phyloP scores from a whole-genome alignment of 2,329 filamentous ascomycete genomes.

The Trichocomaceae sp. region DNA sequence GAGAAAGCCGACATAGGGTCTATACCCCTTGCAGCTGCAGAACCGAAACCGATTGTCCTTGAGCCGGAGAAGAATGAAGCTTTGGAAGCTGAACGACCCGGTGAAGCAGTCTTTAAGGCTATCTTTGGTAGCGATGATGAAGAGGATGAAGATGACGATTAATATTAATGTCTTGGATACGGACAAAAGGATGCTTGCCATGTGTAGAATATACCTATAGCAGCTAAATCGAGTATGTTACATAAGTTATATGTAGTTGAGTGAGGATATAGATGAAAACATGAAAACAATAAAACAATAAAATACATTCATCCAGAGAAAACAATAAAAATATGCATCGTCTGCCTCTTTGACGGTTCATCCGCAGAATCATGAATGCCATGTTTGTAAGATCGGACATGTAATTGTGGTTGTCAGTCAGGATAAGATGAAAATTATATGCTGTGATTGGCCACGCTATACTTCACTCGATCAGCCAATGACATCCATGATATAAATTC shows the following conservation, averaged over 20 bases:
- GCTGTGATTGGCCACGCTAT: too few species aligned
- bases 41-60: conserved; percentile 37
- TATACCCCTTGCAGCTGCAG: conserved; percentile 7
- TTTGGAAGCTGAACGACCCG: conserved; percentile 64
- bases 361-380: too few species aligned
- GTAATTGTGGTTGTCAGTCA: too few species aligned
- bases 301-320: too few species aligned
- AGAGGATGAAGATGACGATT: conserved; percentile 48
- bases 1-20: conserved; percentile 34
- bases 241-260: not conserved
- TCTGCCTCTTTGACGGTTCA: too few species aligned
- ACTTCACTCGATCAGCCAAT: too few species aligned
- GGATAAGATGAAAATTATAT: too few species aligned
- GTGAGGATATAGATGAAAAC: not conserved
- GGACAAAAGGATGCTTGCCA: not conserved
- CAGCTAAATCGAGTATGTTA: not conserved
- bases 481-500: too few species aligned
- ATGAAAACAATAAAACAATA: too few species aligned
- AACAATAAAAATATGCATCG: too few species aligned
- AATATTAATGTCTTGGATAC: not conserved
- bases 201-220: not conserved
- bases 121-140: conserved; percentile 87
- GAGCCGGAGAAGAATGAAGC: conserved; percentile 73
- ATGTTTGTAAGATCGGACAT: too few species aligned
- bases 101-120: conserved; percentile 78